These are phyloP conservation scores for Boechera divaricarpa DNA, from an alignment of 345 rosid genomes.

Conservation along the genomic window DNA sequence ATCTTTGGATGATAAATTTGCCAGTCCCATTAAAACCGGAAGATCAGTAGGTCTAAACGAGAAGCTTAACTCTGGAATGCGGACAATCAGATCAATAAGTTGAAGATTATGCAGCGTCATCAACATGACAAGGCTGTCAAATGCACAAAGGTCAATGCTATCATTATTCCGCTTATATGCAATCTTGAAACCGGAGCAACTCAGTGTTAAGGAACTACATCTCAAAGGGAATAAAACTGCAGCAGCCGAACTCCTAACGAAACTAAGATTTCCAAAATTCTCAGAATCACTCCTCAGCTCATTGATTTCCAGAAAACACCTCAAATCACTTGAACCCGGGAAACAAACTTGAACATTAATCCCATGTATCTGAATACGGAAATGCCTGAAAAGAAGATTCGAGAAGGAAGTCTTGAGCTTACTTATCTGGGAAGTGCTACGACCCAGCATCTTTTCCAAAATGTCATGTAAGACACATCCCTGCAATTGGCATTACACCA, in stretches of 20 bases:
- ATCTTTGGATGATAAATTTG: slow-evolving; percentile 53
- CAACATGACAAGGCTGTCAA: slow-evolving; percentile 47
- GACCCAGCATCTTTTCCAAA: slow-evolving; percentile 57
- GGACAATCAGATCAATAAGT: slow-evolving; percentile 54
- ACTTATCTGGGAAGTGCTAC: slow-evolving; percentile 47
- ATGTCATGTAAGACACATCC: slow-evolving; percentile 72
- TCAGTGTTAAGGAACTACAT: slow-evolving; percentile 55
- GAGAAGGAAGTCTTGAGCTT: slow-evolving; percentile 56
- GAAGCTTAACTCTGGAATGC: slow-evolving; percentile 59
- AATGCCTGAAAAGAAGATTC: slow-evolving; percentile 70
- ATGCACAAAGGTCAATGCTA: slow-evolving; percentile 42
- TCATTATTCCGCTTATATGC: slow-evolving; percentile 62
- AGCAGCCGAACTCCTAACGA: slow-evolving; percentile 59
- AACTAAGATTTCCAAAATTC: slow-evolving; percentile 54
- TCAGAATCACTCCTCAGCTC: slow-evolving; percentile 67
- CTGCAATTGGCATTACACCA: slow-evolving; percentile 47
- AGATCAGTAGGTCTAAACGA: slow-evolving; percentile 66
- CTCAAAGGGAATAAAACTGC: slow-evolving; percentile 58
- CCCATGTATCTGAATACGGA: slow-evolving; percentile 53
- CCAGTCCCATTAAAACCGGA: slow-evolving; percentile 54
- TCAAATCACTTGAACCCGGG: slow-evolving; percentile 54
- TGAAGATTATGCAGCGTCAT: slow-evolving; percentile 58
- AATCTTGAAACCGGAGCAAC: slow-evolving; percentile 56
- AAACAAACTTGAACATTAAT: slow-evolving; percentile 56
- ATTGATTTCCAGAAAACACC: slow-evolving; percentile 54